Evolutionary conservation across 352 stramenopile species (phyloP).

Genomic region (Phytophthora melonis): DNA sequence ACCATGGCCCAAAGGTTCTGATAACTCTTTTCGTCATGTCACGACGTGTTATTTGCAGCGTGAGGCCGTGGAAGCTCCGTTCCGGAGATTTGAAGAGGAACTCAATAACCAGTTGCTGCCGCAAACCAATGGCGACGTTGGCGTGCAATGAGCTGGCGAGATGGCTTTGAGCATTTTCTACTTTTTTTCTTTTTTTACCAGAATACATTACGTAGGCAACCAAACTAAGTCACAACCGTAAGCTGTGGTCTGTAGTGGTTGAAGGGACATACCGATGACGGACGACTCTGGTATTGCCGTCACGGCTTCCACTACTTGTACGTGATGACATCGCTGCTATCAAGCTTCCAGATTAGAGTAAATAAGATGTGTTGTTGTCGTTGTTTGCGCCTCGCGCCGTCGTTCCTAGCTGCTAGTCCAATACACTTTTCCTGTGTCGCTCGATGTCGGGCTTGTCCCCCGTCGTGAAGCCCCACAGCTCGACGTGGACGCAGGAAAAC

Average conservation of each 20-base stretch:
- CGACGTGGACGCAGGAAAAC: slow-evolving; percentile 84
- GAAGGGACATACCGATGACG: not conserved
- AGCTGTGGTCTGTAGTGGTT: not conserved
- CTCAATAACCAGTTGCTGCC: slow-evolving; percentile 41
- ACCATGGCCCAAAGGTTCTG: slow-evolving; percentile 3
- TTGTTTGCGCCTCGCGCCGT: slow-evolving; percentile 12
- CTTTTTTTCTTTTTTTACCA: slow-evolving; percentile 6
- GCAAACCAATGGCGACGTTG: slow-evolving; percentile 20
- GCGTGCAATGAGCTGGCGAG: slow-evolving; percentile 30
- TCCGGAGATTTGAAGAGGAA: slow-evolving; percentile 42
- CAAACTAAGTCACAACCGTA: not conserved
- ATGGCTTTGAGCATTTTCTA: slow-evolving; percentile 1
- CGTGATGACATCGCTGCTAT: slow-evolving; percentile 18
- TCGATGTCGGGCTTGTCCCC: slow-evolving; percentile 59
- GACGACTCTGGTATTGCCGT: not conserved
- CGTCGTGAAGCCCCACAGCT: slow-evolving; percentile 88
- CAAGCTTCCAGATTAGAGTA: slow-evolving; percentile 36
- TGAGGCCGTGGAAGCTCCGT: slow-evolving; percentile 44
- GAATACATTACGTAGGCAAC: slow-evolving; percentile 25
- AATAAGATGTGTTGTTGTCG: slow-evolving; percentile 40
- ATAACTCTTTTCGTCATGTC: not conserved
- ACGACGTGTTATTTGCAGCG: slow-evolving; percentile 29
- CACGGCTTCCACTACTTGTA: slow-evolving; percentile 14
- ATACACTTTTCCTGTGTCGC: slow-evolving; percentile 67
- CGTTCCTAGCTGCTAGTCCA: slow-evolving; percentile 58